Evolutionary conservation across 352 stramenopile genomes (phyloP).

Genomic region (Pythium brassicae): DNA sequence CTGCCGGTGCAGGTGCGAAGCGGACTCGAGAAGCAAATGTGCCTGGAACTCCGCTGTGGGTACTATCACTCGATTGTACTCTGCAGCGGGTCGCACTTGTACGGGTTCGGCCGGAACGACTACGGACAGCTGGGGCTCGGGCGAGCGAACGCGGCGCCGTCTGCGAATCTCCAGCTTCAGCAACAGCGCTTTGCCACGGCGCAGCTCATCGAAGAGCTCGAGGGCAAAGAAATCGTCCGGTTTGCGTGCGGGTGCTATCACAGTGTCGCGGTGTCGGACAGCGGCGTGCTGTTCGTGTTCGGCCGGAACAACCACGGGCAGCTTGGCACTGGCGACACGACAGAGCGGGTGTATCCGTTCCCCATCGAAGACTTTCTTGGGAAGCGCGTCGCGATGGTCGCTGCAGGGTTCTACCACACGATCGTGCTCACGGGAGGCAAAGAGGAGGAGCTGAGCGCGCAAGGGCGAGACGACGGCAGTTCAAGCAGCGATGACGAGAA

Average conservation of each 20-base stretch:
- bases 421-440: conserved; percentile 83
- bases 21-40: conserved; percentile 60
- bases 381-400: conserved; percentile 84
- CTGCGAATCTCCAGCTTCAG: conserved; percentile 56
- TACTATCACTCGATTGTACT: conserved; percentile 92
- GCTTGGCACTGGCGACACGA: conserved; percentile 88
- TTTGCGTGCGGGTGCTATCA: conserved; percentile 92
- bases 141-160: conserved; percentile 22
- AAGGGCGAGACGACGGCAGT: conserved; percentile 10
- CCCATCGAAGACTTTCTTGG: conserved; percentile 89
- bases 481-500: neutral
- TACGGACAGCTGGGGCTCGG: conserved; percentile 92
- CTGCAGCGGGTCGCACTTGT: conserved; percentile 61
- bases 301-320: conserved; percentile 94
- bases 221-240: conserved; percentile 80
- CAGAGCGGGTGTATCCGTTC: conserved; percentile 80
- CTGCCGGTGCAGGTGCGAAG: conserved; percentile 43
- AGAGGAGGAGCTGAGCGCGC: conserved; percentile 38
- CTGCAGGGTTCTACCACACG: conserved; percentile 93
- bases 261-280: conserved; percentile 82
- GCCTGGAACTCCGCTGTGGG: conserved; percentile 81
- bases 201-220: conserved; percentile 59
- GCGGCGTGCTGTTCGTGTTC: conserved; percentile 91
- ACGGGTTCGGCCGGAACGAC: conserved; percentile 90
- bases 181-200: conserved; percentile 62